Base-by-base conservation (phyloP, 306 rosid genomes). In the Urtica urens region DNA sequence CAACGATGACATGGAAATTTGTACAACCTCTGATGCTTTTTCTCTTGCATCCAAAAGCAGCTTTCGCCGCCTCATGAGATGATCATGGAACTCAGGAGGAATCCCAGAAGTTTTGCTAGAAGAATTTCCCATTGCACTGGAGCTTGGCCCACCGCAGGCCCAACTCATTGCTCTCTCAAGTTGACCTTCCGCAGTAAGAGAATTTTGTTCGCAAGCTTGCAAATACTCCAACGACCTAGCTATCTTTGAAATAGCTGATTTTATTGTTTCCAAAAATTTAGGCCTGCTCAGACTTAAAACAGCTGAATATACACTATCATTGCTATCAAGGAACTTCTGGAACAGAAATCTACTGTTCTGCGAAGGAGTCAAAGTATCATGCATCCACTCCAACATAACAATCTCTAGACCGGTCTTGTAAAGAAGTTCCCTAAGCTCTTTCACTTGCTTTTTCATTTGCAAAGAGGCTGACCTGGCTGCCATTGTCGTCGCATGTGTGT, bases 151-250 rank as follows among this genome's bases (percentile, higher is more conserved):
- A 33, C 94, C 96, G 52, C 94, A 87, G 38, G 94, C 94, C 96
- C 96, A 87, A 23, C 83, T 68, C 96, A 87, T 87, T 45, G 96
- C 96, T 74, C 96, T 80, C 81, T 83, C 94, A 56, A 87, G 94
- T 63, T 87, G 94, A 40, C 79, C 93, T 76, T 87, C 96, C 25
- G 94, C 93, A 30, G 79, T 55, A 57, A 74, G 69, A 63, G 94
- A 80, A 72, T 64, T 72, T 64, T 29, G 76, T 21, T 80, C 96
- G 68, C 86, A 80, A 38, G 94, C 78, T 64, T 83, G 86, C 41
- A 87, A 76, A 65, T 83, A 61, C 67, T 87, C 96, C 46, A 72
- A 20, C 49, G 88, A 76, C 50, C 78, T 70, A 25, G 76, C 79
- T 62, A 87, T 83, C 73, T 70, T 87, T 62, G 96, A 87, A 45